Evolutionary conservation across 352 stramenopile species (phyloP).

Genomic region (Phytophthora nicotianae): DNA sequence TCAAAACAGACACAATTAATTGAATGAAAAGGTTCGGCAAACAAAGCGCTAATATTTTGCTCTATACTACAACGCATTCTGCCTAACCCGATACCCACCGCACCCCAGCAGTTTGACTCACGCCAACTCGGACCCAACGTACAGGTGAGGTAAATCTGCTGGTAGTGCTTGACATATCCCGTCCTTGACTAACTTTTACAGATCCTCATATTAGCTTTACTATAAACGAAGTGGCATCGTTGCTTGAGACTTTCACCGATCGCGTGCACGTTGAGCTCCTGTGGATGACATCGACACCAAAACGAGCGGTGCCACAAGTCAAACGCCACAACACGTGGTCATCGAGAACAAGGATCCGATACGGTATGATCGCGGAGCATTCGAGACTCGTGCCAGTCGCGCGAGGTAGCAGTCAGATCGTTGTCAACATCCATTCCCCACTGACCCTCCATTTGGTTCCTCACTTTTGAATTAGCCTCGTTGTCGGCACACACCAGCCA

Average conservation of each 20-base stretch:
- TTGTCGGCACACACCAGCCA: constrained; percentile 9
- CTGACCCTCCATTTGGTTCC: not conserved
- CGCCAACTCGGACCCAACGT: constrained; percentile 7
- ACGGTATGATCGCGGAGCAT: constrained; percentile 4
- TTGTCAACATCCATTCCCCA: not conserved
- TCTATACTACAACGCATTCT: too few species aligned
- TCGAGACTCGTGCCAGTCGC: constrained; percentile 17
- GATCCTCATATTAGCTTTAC: constrained; percentile 1
- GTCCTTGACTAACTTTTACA: constrained; percentile 23
- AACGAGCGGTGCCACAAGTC: constrained; percentile 9
- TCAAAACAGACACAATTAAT: too few species aligned
- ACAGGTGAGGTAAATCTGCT: constrained; percentile 20
- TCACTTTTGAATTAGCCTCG: constrained; percentile 23
- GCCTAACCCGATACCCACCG: not conserved
- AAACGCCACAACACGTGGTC: constrained; percentile 15
- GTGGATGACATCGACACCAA: constrained; percentile 5
- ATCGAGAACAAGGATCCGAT: constrained; percentile 13
- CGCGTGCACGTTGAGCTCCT: constrained; percentile 8
- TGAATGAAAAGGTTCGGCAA: too few species aligned
- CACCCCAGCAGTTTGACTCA: not conserved
- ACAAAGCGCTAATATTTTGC: too few species aligned
- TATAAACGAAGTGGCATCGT: constrained; percentile 8
- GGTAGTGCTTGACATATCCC: constrained; percentile 24
- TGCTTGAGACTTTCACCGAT: constrained; percentile 10
- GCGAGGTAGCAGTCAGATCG: not conserved